Evolutionary conservation across 441 rosid genomes (phyloP), one percentile per base, ranked within the genome.

Genomic region (Bocquillonia castaneifolia): DNA sequence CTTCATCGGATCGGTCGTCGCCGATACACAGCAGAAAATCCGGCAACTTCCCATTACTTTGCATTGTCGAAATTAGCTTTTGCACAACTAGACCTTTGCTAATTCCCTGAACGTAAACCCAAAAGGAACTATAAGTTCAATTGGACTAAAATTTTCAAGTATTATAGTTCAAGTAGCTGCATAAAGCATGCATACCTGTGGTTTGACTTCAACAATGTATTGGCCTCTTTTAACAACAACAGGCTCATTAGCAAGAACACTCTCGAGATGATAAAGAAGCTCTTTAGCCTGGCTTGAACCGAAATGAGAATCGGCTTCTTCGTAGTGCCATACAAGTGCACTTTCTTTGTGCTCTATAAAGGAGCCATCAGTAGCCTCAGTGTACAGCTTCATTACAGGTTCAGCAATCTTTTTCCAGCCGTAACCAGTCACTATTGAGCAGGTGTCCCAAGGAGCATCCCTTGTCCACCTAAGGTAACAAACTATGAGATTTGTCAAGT

Each of bases 161-260:
- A n/a, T n/a, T n/a, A n/a, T n/a, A n/a, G n/a, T n/a, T n/a, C n/a
- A n/a, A n/a, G n/a, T n/a, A n/a, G n/a, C n/a, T n/a, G n/a, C n/a
- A n/a, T n/a, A n/a, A n/a, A n/a, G n/a, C n/a, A n/a, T n/a, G n/a
- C 63, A 59, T 82, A 88, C 97, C 94, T 88, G 97, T 52, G 94
- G 96, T 69, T 88, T 90, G 54, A 86, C 91, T 83, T 90, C 96
- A 58, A 90, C 92, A 29, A 88, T 90, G 55, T 82, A 73, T 51
- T 80, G 90, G 57, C 96, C 94, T 59, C 88, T 83, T 79, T 85
- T 91, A 69, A 88, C 97, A 75, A 84, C 89, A 26, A 90, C 94
- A 12, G 94, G 96, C 69, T 90, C 94, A 45, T 90, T 88, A 14
- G 92, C 80, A 45, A 90, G 89, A 51, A 90, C 94, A 60, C 71